A percentile compares a stretch with the other conserved stretches of the same genome.
These are phyloP conservation scores for Pseudonectria buxi DNA, from an alignment of 2,329 filamentous ascomycete species.

Conservation along the genomic window DNA sequence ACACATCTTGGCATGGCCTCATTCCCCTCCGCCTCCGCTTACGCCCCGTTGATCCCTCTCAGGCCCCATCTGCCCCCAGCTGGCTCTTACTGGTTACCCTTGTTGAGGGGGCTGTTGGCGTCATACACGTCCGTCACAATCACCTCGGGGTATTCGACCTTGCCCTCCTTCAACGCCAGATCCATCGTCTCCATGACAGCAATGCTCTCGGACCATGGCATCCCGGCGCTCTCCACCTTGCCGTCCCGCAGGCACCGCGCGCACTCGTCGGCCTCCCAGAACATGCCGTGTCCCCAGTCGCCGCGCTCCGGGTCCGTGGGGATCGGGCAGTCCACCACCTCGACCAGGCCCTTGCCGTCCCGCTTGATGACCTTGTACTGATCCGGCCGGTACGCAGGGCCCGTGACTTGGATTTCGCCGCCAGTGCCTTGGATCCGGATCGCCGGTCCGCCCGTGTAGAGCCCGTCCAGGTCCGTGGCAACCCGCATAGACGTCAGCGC, in stretches of 20 bases:
- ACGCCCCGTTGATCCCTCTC: too few relatives aligned
- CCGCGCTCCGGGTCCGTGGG: slow-evolving; percentile 42
- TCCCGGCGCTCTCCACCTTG: slow-evolving; percentile 62
- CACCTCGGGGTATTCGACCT: slow-evolving; percentile 46
- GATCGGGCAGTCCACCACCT: slow-evolving; percentile 47
- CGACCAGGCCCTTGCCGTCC: slow-evolving; percentile 39
- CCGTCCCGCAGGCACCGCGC: slow-evolving; percentile 70
- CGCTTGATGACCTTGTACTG: slow-evolving; percentile 57
- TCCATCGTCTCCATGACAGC: slow-evolving; percentile 75
- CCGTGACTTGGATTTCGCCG: slow-evolving; percentile 76
- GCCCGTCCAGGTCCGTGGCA: slow-evolving; percentile 53
- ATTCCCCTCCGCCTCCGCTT: too few relatives aligned
- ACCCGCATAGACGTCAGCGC: slow-evolving; percentile 61
- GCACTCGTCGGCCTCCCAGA: slow-evolving; percentile 79
- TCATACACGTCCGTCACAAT: slow-evolving; percentile 54
- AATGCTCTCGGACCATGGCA: slow-evolving; percentile 71
- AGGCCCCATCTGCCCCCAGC: too few relatives aligned
- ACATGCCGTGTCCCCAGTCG: slow-evolving; percentile 71
- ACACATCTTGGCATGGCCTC: too few relatives aligned
- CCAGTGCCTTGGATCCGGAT: slow-evolving; percentile 74
- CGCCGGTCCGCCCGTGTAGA: slow-evolving; percentile 54
- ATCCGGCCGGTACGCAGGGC: slow-evolving; percentile 62
- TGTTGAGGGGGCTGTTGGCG: slow-evolving; percentile 54
- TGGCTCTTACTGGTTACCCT: slow-evolving; percentile 33
- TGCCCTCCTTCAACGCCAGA: slow-evolving; percentile 45